These are phyloP conservation scores for Alternaria gansuensis DNA, from an alignment of 2,329 filamentous ascomycete genomes.

Conservation along the genomic window DNA sequence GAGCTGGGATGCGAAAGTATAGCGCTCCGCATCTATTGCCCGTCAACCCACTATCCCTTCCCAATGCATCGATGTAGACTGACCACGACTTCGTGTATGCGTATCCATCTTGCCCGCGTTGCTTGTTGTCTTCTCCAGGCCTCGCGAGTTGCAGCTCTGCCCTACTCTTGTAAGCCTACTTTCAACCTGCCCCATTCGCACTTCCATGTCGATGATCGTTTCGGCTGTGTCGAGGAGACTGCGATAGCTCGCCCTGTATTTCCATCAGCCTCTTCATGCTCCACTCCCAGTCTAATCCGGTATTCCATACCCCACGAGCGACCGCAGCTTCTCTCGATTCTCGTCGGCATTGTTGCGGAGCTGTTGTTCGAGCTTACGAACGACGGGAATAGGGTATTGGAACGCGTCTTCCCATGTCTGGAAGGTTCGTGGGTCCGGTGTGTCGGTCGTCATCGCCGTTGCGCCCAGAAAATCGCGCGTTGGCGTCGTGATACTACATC, in stretches of 20 bases:
- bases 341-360: constrained; percentile 68
- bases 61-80: constrained; percentile 28
- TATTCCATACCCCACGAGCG: constrained; percentile 67
- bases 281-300: not conserved
- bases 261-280: constrained; percentile 11
- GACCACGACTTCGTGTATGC: constrained; percentile 53
- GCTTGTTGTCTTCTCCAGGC: constrained; percentile 71
- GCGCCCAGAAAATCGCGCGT: constrained; percentile 6
- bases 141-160: constrained; percentile 75
- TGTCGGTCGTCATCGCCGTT: constrained; percentile 61
- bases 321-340: constrained; percentile 72
- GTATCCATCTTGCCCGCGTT: constrained; percentile 64
- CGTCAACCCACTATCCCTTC: constrained; percentile 28
- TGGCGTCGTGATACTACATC: constrained; percentile 4
- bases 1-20: constrained; percentile 64
- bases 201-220: constrained; percentile 89
- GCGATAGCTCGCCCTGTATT: constrained; percentile 74
- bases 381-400: constrained; percentile 69
- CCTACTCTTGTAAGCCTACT: constrained; percentile 75
- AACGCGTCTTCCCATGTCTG: constrained; percentile 73
- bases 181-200: constrained; percentile 78
- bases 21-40: constrained; percentile 54
- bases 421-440: constrained; percentile 65
- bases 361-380: constrained; percentile 70
- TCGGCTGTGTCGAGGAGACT: constrained; percentile 92